A percentile compares a stretch with the other conserved stretches of the same genome.
Conservation (phyloP, 768 basidiomycete genomes). For the Boletus sensibilis region DNA sequence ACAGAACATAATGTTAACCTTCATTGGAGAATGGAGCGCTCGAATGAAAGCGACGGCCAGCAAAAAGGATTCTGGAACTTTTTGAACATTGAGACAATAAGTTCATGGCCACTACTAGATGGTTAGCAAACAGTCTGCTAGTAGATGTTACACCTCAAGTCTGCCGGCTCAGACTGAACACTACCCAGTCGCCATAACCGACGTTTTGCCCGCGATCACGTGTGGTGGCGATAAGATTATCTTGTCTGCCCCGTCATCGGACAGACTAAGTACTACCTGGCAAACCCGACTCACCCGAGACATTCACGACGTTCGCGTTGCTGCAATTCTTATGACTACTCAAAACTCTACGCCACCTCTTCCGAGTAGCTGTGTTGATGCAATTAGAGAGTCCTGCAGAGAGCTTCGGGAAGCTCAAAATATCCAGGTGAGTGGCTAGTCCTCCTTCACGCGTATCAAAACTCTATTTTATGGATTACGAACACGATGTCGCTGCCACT, state of each 20-base stretch:
- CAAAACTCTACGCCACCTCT: slow-evolving; percentile 38
- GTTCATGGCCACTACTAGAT: slow-evolving; percentile 11
- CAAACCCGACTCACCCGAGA: no score
- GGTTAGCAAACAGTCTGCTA: neutral
- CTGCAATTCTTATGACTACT: slow-evolving; percentile 11
- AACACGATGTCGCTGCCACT: neutral
- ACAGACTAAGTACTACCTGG: no score
- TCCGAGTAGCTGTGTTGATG: slow-evolving; percentile 46
- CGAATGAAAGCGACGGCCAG: slow-evolving; percentile 13
- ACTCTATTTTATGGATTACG: neutral
- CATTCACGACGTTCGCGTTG: neutral
- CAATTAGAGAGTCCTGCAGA: slow-evolving; percentile 54
- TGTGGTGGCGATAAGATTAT: slow-evolving; percentile 12
- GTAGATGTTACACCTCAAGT: no score
- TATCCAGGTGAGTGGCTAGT: slow-evolving; percentile 47
- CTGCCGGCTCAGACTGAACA: neutral
- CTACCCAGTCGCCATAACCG: no score
- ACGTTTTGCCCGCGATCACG: slow-evolving; percentile 17
- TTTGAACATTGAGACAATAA: slow-evolving; percentile 12
- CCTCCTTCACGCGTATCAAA: slow-evolving; percentile 1
- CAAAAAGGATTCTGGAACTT: slow-evolving; percentile 1
- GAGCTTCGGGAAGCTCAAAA: slow-evolving; percentile 45
- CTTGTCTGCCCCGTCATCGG: neutral
- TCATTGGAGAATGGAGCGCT: slow-evolving; percentile 13
- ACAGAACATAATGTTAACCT: slow-evolving; percentile 20